These are phyloP conservation scores for Paxillus rubicundulus DNA, from an alignment of 768 basidiomycete genomes.

Conservation along the genomic window DNA sequence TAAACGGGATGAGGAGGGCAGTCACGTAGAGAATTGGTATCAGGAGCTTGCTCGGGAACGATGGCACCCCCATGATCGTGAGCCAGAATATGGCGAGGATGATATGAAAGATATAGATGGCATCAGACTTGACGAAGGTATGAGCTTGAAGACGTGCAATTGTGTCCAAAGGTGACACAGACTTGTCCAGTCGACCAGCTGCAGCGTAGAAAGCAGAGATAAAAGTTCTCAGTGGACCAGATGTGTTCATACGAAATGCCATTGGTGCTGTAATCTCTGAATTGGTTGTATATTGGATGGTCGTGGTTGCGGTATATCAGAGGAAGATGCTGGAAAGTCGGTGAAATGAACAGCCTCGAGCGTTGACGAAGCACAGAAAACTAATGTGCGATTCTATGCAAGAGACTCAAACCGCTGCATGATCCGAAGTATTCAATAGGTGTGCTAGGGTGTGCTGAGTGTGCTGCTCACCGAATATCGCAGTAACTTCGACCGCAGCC, in stretches of 20 bases:
- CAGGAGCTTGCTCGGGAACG: constrained; percentile 68
- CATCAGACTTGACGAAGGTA: constrained; percentile 54
- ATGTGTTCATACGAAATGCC: constrained; percentile 3
- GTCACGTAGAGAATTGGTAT: constrained; percentile 71
- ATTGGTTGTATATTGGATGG: constrained; percentile 34
- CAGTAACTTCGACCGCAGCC: too few species aligned
- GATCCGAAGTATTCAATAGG: neutral
- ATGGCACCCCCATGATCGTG: constrained; percentile 63
- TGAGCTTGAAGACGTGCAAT: constrained; percentile 57
- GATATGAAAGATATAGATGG: constrained; percentile 63
- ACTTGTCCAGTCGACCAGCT: constrained; percentile 70
- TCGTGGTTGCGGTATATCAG: neutral
- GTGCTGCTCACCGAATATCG: neutral
- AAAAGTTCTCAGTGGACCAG: constrained; percentile 16
- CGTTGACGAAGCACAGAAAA: neutral
- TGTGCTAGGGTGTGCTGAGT: neutral
- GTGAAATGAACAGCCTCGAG: neutral
- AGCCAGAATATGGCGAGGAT: constrained; percentile 69
- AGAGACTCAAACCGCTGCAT: neutral
- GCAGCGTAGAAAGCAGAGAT: constrained; percentile 55
- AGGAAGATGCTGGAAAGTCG: neutral
- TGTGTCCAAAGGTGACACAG: constrained; percentile 67
- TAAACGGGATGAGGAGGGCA: constrained; percentile 78
- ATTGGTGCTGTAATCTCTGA: constrained; percentile 1
- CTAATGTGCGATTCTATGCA: neutral